Percentiles rank a stretch among this genome's conserved stretches.
Conservation (phyloP, 371 early-diverging fungal species). For the Caulochytrium protostelioides region DNA sequence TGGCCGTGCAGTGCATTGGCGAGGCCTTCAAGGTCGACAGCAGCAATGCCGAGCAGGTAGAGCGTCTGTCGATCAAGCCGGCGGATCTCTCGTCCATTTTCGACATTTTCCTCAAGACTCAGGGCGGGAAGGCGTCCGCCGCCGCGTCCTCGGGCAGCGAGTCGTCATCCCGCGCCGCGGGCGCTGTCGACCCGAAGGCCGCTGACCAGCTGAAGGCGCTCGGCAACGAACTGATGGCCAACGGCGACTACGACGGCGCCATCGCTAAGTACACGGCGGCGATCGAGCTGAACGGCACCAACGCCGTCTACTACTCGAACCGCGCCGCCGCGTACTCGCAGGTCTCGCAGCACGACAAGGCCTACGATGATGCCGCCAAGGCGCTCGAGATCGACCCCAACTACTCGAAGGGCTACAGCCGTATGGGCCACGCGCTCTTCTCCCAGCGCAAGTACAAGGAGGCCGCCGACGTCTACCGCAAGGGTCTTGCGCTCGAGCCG, state of each 20-base stretch:
- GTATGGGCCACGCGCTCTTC: constrained; percentile 80
- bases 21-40: constrained; percentile 76
- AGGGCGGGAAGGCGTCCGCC: constrained; percentile 9
- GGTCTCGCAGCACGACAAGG: constrained; percentile 47
- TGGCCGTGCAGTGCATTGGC: constrained; percentile 81
- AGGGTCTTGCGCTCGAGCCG: constrained; percentile 77
- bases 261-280: constrained; percentile 73
- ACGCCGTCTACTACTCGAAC: constrained; percentile 87
- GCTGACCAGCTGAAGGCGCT: constrained; percentile 69
- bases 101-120: constrained; percentile 69
- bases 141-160: not conserved
- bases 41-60: constrained; percentile 39
- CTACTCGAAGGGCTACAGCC: constrained; percentile 80
- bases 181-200: constrained; percentile 36
- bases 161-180: constrained; percentile 1
- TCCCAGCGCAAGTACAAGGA: constrained; percentile 56
- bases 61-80: constrained; percentile 58
- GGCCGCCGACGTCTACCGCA: constrained; percentile 72
- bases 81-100: constrained; percentile 57
- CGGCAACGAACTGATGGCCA: constrained; percentile 61
- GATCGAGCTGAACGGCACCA: constrained; percentile 51
- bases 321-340: constrained; percentile 88
- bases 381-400: constrained; percentile 64
- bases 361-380: constrained; percentile 62
- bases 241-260: constrained; percentile 63